Conservation (phyloP, 129 eudicot species). For the Flaveria sonorensis region DNA sequence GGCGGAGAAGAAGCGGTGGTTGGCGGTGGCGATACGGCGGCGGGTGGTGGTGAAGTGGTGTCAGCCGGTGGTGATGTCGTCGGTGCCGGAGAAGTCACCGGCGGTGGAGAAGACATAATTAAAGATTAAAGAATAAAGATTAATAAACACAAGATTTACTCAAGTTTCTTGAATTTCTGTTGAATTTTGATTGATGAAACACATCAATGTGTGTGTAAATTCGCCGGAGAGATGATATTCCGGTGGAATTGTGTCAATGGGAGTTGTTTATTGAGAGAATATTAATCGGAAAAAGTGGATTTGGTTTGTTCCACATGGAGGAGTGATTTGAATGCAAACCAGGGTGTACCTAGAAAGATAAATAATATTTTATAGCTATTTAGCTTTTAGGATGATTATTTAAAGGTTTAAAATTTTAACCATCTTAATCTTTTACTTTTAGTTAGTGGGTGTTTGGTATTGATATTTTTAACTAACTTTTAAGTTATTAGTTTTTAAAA, state of each 20-base stretch:
- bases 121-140: not conserved
- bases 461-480: no score
- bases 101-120: slow-evolving; percentile 68
- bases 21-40: slow-evolving; percentile 49
- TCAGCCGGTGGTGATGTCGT: slow-evolving; percentile 37
- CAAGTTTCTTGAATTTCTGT: slow-evolving; percentile 6
- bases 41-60: slow-evolving; percentile 55
- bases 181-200: not conserved
- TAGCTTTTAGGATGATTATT: slow-evolving; percentile 14
- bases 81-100: slow-evolving; percentile 66
- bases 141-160: not conserved
- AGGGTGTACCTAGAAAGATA: slow-evolving; percentile 36
- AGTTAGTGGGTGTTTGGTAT: no score
- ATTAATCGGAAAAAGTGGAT: slow-evolving; percentile 30
- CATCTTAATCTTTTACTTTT: not conserved
- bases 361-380: slow-evolving; percentile 18
- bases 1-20: slow-evolving; percentile 44
- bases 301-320: slow-evolving; percentile 39
- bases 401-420: not conserved
- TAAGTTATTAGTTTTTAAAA: no score
- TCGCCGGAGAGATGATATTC: slow-evolving; percentile 32
- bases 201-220: slow-evolving; percentile 27
- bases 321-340: slow-evolving; percentile 39
- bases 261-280: slow-evolving; percentile 25
- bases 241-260: slow-evolving; percentile 27